Evolutionary conservation across 2,329 filamentous ascomycete species (phyloP), one percentile per base, ranked within the genome.

Genomic region (Trichoderma pleuroti): DNA sequence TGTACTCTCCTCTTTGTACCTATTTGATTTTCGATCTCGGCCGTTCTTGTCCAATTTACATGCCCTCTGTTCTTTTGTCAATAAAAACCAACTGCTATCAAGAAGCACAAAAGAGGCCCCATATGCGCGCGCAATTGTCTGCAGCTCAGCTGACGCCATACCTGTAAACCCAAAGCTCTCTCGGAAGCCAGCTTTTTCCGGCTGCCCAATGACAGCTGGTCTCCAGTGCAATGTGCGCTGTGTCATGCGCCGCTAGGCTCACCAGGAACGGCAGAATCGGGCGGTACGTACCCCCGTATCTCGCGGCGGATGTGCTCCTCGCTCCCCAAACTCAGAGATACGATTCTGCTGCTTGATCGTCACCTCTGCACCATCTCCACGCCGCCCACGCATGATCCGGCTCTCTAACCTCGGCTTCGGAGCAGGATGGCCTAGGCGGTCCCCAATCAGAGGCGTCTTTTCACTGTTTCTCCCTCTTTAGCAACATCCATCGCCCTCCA

Each of bases 391-490:
- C 71, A 70, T 62, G 67, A 67, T 66, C 56, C 57, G 61, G 67
- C 63, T 64, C 46, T 28, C 39, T 63, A 46, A 64, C 32, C 46
- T 34, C 67, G 42, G 24, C 28, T 70, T n/a, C 46, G 54, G 66
- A 64, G 63, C 71, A 72, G 68, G 68, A 75, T 75, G 74, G 65
- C 74, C 67, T 75, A 74, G 72, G 59, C 21, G 24, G 54, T 71
- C 32, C 56, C 64, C 61, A 42, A 73, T 73, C 63, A 61, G 71
- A 69, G 57, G 56, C 73, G 61, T 69, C 42, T 67, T 71, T 62
- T 69, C 12, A 42, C 52, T 73, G 52, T 69, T 42, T 42, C 61
- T 14, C 63, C 18, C 39, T n/a, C 24, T 12, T 11, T 46, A 66
- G 54, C 61, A 39, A 60, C 42, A 34, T 63, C 30, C 54, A 30